Conservation (phyloP, 176 grass and related monocot species). For the Eleusine coracana region DNA sequence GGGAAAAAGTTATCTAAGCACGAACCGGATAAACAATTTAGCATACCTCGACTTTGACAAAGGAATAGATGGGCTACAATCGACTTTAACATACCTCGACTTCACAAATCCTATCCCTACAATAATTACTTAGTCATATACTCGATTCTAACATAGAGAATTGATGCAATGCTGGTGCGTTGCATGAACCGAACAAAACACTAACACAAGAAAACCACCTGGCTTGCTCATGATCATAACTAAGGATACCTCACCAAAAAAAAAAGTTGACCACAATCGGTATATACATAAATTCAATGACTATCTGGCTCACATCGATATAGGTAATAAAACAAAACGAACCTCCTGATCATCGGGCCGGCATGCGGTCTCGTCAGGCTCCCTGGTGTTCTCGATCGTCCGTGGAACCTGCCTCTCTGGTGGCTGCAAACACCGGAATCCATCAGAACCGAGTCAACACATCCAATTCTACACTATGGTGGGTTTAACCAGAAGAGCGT, state of each 20-base stretch:
- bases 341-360: slow-evolving; percentile 88
- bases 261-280: neutral
- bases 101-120: neutral
- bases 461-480: neutral
- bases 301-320: neutral
- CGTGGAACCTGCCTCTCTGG: slow-evolving; percentile 67
- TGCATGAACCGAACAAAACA: neutral
- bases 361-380: slow-evolving; percentile 79
- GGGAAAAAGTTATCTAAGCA: neutral
- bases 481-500: neutral
- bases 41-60: neutral
- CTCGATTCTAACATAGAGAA: neutral
- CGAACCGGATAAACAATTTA: neutral
- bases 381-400: slow-evolving; percentile 93
- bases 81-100: neutral
- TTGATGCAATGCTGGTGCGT: neutral
- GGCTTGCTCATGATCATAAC: too few species aligned
- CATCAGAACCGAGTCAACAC: slow-evolving; percentile 24
- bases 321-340: neutral
- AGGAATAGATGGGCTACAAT: neutral
- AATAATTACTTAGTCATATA: neutral
- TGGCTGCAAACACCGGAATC: slow-evolving; percentile 47
- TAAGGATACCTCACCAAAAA: neutral
- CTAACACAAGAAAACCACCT: neutral
- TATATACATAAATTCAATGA: neutral